Base-by-base conservation (phyloP, 169 alveolate genomes). In the Theileria luwenshuni region DNA sequence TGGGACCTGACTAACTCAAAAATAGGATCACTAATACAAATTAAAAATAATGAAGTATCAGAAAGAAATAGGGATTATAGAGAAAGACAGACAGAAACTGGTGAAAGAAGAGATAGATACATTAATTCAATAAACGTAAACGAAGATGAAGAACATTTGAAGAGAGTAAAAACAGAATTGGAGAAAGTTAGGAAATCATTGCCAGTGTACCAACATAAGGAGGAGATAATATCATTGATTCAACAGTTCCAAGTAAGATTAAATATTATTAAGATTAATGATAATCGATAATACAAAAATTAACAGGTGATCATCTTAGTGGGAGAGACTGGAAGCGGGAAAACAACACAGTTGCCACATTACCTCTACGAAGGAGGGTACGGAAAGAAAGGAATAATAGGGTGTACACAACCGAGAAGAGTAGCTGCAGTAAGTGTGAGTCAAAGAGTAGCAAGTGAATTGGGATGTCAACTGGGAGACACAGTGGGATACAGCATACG, bases 271-370 rank as follows among this genome's bases (percentile, higher is more conserved):
- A n/a, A 41, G 21, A 21, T 6, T 21, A n/a, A 54, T 35, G 25
- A 15, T n/a, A 30, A n/a, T 30, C 52, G 2, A 12, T 25, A 2
- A 21, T 30, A 52, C 33, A 6, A 6, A 12, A 25, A 25, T n/a
- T 17, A 0, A 17, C 30, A 56, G 89, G 95, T 98, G 25, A 89
- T 96, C 49, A 94, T 98, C 19, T 96, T 98, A 15, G 99, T 98
- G 19, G 99, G 99, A 45, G 99, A 98, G 92, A 98, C 99, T 0
- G 99, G 99, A 21, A 93, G 98, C 35, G 99, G 99, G 8, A 98
- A 98, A 91, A 97, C 99, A 12, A 97, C 99, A 0, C 97, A 97
- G 77, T 83, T 97, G 41, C 96, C 99, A 12, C 97, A 97, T 83
- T 97, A 94, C 77, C 90, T 97, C 68, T 94, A 94, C 86, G 99